These are phyloP conservation scores for Nannochloropsis gaditana DNA, from an alignment of 108 stramenopile species.

Conservation along the genomic window DNA sequence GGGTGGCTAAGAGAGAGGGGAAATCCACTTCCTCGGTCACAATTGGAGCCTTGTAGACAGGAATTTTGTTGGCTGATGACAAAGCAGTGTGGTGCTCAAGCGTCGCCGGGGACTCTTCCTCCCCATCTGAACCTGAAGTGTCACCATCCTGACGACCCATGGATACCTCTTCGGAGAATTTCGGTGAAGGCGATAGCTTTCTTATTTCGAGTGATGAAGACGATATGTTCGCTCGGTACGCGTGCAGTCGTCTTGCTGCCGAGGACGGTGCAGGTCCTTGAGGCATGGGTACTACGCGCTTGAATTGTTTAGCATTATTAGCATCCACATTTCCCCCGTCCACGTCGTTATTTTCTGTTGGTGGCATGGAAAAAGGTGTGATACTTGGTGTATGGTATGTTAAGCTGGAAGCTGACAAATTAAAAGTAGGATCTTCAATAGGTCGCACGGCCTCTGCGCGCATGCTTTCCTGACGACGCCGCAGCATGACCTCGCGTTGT, in stretches of 20 bases:
- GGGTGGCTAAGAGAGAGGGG: background rate
- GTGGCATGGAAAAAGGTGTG: background rate
- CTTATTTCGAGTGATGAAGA: background rate
- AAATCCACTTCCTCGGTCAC: background rate
- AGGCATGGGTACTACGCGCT: conserved; percentile 19
- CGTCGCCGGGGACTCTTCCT: too few relatives aligned
- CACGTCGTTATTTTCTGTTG: background rate
- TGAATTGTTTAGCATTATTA: background rate
- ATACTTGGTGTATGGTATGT: background rate
- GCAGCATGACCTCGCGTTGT: conserved; percentile 17
- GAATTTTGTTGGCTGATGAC: background rate
- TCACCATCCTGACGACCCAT: background rate
- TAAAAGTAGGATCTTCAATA: background rate
- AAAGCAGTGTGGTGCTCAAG: too few relatives aligned
- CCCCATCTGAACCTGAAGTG: background rate
- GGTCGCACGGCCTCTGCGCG: background rate
- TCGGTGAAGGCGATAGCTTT: background rate
- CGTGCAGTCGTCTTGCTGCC: background rate
- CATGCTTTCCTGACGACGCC: conserved; percentile 7
- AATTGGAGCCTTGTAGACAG: background rate
- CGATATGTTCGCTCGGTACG: background rate
- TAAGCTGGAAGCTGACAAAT: background rate
- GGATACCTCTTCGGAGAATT: background rate
- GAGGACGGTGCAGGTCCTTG: background rate
- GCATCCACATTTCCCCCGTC: background rate